A percentile compares a stretch with the other conserved stretches of the same genome.
phyloP scores from a whole-genome alignment of 106 monocot species.

The Acorus calamus region DNA sequence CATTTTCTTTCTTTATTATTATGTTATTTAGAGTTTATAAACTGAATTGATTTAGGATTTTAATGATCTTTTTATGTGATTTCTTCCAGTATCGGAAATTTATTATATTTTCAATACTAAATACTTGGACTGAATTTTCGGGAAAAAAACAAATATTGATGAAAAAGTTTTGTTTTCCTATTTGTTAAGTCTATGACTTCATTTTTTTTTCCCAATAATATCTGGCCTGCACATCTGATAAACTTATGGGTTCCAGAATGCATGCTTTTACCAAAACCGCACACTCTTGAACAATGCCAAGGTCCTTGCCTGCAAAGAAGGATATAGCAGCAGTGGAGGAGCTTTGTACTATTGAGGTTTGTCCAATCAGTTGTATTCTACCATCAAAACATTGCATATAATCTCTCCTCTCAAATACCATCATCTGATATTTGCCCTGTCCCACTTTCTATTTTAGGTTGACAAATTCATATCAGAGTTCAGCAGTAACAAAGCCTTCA shows the following conservation, averaged over 20 bases:
- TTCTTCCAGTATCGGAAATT: too few species aligned
- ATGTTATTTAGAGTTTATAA: background rate
- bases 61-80: too few species aligned
- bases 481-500: conserved; percentile 48
- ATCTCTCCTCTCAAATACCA: background rate
- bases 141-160: too few species aligned
- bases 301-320: conserved; percentile 58
- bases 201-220: too few species aligned
- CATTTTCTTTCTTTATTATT: conserved; percentile 4
- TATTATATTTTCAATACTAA: too few species aligned
- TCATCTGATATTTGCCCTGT: background rate
- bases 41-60: too few species aligned
- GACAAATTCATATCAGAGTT: conserved; percentile 70
- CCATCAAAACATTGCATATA: too few species aligned
- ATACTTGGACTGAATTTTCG: too few species aligned
- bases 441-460: conserved; percentile 18
- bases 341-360: conserved; percentile 50
- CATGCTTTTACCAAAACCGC: conserved; percentile 52
- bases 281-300: conserved; percentile 54
- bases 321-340: conserved; percentile 44
- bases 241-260: conserved; percentile 37
- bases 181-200: too few species aligned
- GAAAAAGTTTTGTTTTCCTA: too few species aligned
- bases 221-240: too few species aligned
- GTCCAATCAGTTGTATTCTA: background rate